Base-by-base conservation (phyloP, 73 alveolate species). In the Symbiodinium pilosum region DNA sequence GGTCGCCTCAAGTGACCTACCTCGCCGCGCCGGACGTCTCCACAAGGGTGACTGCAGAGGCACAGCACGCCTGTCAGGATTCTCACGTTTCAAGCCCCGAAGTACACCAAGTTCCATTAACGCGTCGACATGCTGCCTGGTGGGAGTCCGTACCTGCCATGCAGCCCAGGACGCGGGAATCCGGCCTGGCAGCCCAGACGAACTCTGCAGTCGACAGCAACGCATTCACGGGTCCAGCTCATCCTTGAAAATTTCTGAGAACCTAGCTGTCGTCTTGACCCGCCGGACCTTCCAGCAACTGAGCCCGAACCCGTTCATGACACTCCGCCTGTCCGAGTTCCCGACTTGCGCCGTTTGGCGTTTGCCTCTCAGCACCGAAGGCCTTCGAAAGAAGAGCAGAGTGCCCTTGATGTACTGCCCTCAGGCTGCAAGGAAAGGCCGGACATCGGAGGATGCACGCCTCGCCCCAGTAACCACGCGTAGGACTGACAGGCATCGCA, bases 1-100 rank as follows among this genome's bases (percentile, higher is more conserved):
- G 81, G 81, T 21, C 12, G 81, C 12, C 81, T 64, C 81, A 28
- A 64, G 38, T 4, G 81, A 64, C 38, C 81, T 64, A 14, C 81
- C 81, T 64, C 81, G 24, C 21, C 81, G 81, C 24, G 81, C 81
- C 34, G 81, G 81, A 64, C 81, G 81, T 64, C 81, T 64, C 81
- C 81, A 64, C 81, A 64, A 24, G 30, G 81, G 81, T 64, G 81
- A 64, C 81, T 64, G 81, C 81, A 64, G 81, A 20, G 81, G 81
- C 39, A 38, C 81, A 28, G 81, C 30, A 3, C 81, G 81, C 81
- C 81, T 64, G 81, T 26, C 77, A 64, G 28, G 77, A 26, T 36
- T 64, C 77, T 14, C 11, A 16, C 24, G 81, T 38, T 24, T 38
- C 6, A 14, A 47, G 14, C 59, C 21, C 6, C 14, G 59, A 14